Percentiles rank a stretch among this genome's conserved stretches.
Conservation (phyloP, 352 stramenopile species). For the Phytophthora aleatoria region DNA sequence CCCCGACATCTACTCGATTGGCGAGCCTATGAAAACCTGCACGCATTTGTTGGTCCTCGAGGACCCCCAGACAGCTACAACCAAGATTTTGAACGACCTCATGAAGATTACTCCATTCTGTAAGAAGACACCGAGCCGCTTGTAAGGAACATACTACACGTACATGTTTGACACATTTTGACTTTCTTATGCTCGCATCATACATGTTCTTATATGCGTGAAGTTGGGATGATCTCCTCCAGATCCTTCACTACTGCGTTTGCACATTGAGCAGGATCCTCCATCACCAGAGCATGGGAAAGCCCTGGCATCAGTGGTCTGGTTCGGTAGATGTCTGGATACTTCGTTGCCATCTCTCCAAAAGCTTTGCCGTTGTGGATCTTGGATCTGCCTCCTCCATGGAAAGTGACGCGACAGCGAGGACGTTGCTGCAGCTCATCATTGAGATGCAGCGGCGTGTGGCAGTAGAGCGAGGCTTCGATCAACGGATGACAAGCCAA, state of each 20-base stretch:
- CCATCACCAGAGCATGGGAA: constrained; percentile 53
- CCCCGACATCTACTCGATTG: constrained; percentile 40
- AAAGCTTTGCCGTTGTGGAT: constrained; percentile 41
- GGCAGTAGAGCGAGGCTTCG: constrained; percentile 50
- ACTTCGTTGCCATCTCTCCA: constrained; percentile 27
- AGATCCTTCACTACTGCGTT: constrained; percentile 40
- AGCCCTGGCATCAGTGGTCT: constrained; percentile 35
- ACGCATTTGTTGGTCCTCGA: constrained; percentile 47
- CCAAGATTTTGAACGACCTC: constrained; percentile 40
- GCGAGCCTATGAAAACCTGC: constrained; percentile 32
- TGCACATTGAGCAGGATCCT: constrained; percentile 43
- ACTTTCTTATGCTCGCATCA: neutral
- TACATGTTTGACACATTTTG: no score
- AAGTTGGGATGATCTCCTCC: constrained; percentile 15
- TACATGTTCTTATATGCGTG: neutral
- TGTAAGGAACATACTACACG: neutral
- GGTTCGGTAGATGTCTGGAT: constrained; percentile 43
- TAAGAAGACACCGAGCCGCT: constrained; percentile 8
- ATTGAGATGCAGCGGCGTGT: constrained; percentile 34
- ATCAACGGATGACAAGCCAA: constrained; percentile 47
- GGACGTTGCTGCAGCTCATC: constrained; percentile 33
- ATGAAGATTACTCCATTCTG: constrained; percentile 11
- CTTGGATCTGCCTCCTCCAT: constrained; percentile 46
- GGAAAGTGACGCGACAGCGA: constrained; percentile 41
- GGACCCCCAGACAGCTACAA: constrained; percentile 29